These are phyloP conservation scores for Mortierella sp. DNA, from an alignment of 371 early-diverging fungal genomes.

Conservation along the genomic window DNA sequence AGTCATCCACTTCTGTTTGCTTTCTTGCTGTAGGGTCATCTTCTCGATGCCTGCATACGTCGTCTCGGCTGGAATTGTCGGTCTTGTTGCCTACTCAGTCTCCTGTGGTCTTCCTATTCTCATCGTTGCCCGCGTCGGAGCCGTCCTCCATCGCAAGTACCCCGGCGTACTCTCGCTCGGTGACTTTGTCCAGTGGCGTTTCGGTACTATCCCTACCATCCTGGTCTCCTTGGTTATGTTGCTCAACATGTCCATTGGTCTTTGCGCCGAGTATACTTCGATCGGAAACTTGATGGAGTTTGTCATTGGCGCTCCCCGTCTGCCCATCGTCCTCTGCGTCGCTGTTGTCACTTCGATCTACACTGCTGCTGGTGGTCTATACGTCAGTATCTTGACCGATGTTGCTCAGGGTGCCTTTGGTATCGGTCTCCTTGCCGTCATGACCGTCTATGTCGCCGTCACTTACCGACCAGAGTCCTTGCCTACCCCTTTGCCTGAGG, in stretches of 20 bases:
- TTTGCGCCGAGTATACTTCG: slow-evolving; percentile 69
- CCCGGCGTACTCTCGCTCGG: slow-evolving; percentile 63
- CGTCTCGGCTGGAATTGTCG: slow-evolving; percentile 64
- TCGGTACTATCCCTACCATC: slow-evolving; percentile 59
- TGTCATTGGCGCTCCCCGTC: slow-evolving; percentile 62
- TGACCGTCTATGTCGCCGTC: slow-evolving; percentile 65
- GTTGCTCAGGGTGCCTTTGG: slow-evolving; percentile 66
- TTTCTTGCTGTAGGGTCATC: slow-evolving; percentile 29
- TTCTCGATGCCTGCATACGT: slow-evolving; percentile 61
- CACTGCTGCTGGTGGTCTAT: slow-evolving; percentile 73
- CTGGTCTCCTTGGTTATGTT: slow-evolving; percentile 64
- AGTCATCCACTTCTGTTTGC: not conserved
- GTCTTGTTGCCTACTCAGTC: slow-evolving; percentile 66
- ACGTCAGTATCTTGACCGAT: slow-evolving; percentile 72
- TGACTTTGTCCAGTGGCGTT: slow-evolving; percentile 66
- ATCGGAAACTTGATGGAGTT: slow-evolving; percentile 66
- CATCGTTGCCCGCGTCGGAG: slow-evolving; percentile 66
- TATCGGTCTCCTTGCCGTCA: slow-evolving; percentile 57
- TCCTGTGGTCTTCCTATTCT: slow-evolving; percentile 69
- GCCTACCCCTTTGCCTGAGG: slow-evolving; percentile 60
- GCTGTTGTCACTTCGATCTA: slow-evolving; percentile 69
- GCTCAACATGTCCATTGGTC: slow-evolving; percentile 64
- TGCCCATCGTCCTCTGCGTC: slow-evolving; percentile 66
- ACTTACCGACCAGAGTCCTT: slow-evolving; percentile 64
- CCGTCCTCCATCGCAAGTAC: slow-evolving; percentile 61